Conservation (phyloP, 2,329 filamentous ascomycete species). For the Trichoderma aggressivum region DNA sequence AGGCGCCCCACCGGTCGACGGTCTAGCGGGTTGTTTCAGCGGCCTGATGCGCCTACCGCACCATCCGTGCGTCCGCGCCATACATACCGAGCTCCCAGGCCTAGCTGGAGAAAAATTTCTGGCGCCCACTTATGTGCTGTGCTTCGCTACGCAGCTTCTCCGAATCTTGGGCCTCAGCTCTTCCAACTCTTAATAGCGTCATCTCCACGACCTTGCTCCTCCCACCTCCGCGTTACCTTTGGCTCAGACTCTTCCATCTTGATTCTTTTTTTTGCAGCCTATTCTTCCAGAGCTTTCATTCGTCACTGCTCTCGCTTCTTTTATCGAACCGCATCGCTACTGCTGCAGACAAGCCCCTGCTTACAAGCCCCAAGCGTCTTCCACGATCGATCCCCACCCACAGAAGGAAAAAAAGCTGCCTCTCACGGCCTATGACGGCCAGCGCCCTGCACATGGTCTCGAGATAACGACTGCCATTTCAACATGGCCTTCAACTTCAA, state of each 20-base stretch:
- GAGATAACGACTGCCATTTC: conserved; percentile 42
- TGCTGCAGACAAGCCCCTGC: neutral
- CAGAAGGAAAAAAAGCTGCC: conserved; percentile 1
- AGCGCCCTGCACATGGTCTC: conserved; percentile 32
- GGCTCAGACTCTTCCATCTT: neutral
- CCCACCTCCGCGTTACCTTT: conserved; percentile 6
- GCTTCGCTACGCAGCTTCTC: conserved; percentile 7
- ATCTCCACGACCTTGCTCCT: conserved; percentile 12
- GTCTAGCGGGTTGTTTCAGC: conserved; percentile 8
- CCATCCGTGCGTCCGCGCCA: conserved; percentile 15
- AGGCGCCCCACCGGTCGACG: conserved; percentile 6
- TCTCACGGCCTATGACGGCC: conserved; percentile 21
- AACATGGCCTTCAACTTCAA: conserved; percentile 99
- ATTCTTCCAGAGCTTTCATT: neutral
- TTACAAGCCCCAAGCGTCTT: conserved; percentile 1
- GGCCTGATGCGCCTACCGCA: conserved; percentile 8
- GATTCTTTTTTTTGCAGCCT: neutral
- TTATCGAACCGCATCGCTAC: neutral
- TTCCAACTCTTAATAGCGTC: conserved; percentile 16
- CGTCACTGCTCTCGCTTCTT: neutral
- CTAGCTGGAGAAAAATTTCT: conserved; percentile 14
- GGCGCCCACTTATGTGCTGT: neutral
- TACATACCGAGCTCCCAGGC: conserved; percentile 14
- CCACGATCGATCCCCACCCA: conserved; percentile 12
- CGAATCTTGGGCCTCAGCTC: conserved; percentile 7